Evolutionary conservation across 805 yeast genomes (phyloP), one percentile per base, ranked within the genome.

Genomic region (Barnettozyma sucrosica): DNA sequence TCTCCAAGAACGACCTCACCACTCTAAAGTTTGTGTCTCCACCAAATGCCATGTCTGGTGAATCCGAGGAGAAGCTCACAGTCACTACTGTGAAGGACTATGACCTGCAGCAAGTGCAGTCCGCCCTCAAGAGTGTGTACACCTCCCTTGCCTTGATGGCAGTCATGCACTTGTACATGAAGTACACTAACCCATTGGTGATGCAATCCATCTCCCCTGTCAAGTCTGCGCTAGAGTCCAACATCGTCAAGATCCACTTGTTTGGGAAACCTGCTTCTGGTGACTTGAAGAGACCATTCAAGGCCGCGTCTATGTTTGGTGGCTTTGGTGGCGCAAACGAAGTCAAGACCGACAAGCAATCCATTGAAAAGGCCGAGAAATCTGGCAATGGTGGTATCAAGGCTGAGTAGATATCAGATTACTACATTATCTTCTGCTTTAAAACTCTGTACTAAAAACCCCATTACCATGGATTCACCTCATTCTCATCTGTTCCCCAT

Each of bases 151-250:
- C 95, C 61, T 89, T 93, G 96, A 90, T 93, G 90, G 95, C 85
- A 23, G 86, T 92, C 82, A 90, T 92, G 98, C 99, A 93, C 70
- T 64, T 93, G 53, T 92, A 92, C 81, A 81, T 93, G 95, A 85
- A 89, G 71, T 93, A 89, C 77, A 89, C 97, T 68, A 89, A 93
- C 72, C 99, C 99, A 51, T 79, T 93, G 66, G 81, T 93, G 57
- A 85, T 92, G 89, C 98, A 93, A 75, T 82, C 90, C 54, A 79
- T 93, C 58, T 79, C 95, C 45, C 92, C 97, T 45, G 72, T 93
- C 61, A 93, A 93, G 79, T 73, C 86, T 58, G 96, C 95, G 41
- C 70, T 89, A 48, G 98, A 93, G 73, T 72, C 87, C 62, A 89
- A 89, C 72, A 80, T 89, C 57, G 96, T 92, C 59, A 82, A 88